Conservation (phyloP, 2,329 filamentous ascomycete genomes). For the Aphanoascus verrucosus region DNA sequence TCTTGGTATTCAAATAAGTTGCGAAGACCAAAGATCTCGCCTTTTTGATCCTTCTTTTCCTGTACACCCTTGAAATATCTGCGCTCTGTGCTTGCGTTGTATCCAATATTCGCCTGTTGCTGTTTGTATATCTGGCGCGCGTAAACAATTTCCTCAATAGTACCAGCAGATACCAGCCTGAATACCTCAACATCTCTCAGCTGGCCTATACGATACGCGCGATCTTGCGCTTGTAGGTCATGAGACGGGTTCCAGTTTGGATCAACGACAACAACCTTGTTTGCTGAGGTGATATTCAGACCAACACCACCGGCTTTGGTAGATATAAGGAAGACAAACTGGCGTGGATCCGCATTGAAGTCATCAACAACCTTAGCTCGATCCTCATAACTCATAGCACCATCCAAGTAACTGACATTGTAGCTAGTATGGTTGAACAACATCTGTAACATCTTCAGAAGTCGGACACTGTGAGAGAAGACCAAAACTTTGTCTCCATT, state of each 20-base stretch:
- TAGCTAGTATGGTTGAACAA: constrained; percentile 83
- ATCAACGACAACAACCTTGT: constrained; percentile 95
- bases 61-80: constrained; percentile 94
- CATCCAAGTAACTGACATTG: constrained; percentile 83
- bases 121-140: constrained; percentile 98
- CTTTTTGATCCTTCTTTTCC: constrained; percentile 67
- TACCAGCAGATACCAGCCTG: constrained; percentile 77
- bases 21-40: constrained; percentile 81
- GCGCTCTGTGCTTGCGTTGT: constrained; percentile 81
- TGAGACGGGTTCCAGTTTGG: constrained; percentile 96
- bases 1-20: constrained; percentile 79
- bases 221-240: constrained; percentile 90
- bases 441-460: constrained; percentile 72
- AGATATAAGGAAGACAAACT: constrained; percentile 93
- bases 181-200: constrained; percentile 90
- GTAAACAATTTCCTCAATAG: constrained; percentile 95
- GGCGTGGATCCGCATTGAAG: constrained; percentile 76
- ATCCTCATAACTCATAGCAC: constrained; percentile 70
- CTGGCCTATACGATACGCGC: constrained; percentile 92
- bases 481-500: constrained; percentile 91
- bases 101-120: constrained; percentile 95
- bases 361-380: constrained; percentile 72
- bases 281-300: constrained; percentile 91
- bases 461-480: constrained; percentile 81
- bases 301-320: constrained; percentile 89